These are phyloP conservation scores for Apophysomyces variabilis DNA, from an alignment of 371 early-diverging fungal species.

Conservation along the genomic window DNA sequence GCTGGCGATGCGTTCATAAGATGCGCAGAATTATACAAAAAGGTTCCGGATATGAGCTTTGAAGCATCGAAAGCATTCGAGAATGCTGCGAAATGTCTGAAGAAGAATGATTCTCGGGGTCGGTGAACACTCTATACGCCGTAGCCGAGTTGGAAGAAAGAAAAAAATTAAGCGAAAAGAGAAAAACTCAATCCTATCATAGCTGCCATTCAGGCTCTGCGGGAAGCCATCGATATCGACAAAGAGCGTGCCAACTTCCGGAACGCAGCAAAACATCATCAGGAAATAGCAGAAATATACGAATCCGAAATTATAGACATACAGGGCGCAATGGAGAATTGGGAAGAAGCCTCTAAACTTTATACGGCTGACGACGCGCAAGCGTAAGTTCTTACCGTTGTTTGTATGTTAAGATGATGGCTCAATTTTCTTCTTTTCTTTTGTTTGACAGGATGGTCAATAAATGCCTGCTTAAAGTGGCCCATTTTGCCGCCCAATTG, in stretches of 20 bases:
- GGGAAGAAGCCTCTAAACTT: constrained; percentile 91
- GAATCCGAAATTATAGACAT: constrained; percentile 86
- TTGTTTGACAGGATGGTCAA: constrained; percentile 61
- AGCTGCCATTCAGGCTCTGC: constrained; percentile 79
- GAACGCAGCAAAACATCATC: constrained; percentile 90
- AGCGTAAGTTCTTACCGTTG: constrained; percentile 61
- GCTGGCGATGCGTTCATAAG: constrained; percentile 89
- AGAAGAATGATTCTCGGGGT: constrained; percentile 83
- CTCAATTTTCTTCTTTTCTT: background rate
- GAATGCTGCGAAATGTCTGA: constrained; percentile 87
- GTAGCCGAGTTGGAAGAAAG: constrained; percentile 8
- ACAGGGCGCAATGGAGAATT: constrained; percentile 83
- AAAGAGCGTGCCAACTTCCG: constrained; percentile 88
- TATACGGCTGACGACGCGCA: constrained; percentile 88
- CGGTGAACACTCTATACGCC: constrained; percentile 16
- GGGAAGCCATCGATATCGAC: constrained; percentile 78
- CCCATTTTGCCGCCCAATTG: constrained; percentile 88
- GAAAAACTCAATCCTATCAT: constrained; percentile 11
- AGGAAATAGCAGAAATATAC: constrained; percentile 93
- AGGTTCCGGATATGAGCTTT: constrained; percentile 69
- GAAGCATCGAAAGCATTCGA: constrained; percentile 87
- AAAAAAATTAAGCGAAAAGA: background rate
- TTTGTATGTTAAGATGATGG: background rate
- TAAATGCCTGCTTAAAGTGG: constrained; percentile 90
- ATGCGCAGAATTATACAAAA: constrained; percentile 72